Percentiles rank a stretch among this genome's conserved stretches.
Conservation (phyloP, 2,329 filamentous ascomycete genomes). For the Neonectria neomacrospora region DNA sequence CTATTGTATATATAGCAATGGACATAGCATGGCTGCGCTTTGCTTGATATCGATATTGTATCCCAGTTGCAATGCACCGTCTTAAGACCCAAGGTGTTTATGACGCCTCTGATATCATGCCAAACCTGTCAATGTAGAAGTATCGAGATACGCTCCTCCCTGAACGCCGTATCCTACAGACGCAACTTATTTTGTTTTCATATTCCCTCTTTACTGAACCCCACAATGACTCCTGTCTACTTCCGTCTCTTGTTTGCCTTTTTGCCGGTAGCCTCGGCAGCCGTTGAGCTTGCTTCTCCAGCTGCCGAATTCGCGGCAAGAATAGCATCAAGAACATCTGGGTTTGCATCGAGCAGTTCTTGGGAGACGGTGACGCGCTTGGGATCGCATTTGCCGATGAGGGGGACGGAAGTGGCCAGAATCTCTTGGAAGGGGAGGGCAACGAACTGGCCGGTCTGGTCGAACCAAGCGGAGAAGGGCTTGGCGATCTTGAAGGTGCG, state of each 20-base stretch:
- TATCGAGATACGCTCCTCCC: slow-evolving; percentile 28
- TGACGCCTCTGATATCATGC: neutral
- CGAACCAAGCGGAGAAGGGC: slow-evolving; percentile 82
- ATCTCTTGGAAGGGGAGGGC: slow-evolving; percentile 81
- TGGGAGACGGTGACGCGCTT: slow-evolving; percentile 59
- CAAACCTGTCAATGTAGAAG: slow-evolving; percentile 11
- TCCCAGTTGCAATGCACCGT: slow-evolving; percentile 11
- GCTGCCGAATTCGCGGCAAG: slow-evolving; percentile 50
- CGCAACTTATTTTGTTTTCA: slow-evolving; percentile 19
- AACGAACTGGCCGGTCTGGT: slow-evolving; percentile 76
- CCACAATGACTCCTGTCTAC: slow-evolving; percentile 33
- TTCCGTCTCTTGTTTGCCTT: slow-evolving; percentile 61
- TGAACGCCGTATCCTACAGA: slow-evolving; percentile 35
- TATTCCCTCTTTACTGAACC: neutral
- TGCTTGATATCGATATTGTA: neutral
- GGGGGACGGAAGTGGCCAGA: slow-evolving; percentile 74
- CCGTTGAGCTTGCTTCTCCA: slow-evolving; percentile 45
- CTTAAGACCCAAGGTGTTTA: slow-evolving; percentile 15
- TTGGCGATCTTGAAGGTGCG: slow-evolving; percentile 66
- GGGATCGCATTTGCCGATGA: slow-evolving; percentile 74
- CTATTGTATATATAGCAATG: slow-evolving; percentile 12
- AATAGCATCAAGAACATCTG: slow-evolving; percentile 62
- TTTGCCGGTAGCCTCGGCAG: slow-evolving; percentile 51
- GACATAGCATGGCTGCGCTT: slow-evolving; percentile 11
- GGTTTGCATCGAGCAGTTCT: slow-evolving; percentile 53